Evolutionary conservation across 805 yeast genomes (phyloP), one percentile per base, ranked within the genome.

Genomic region (Monosporozyma aerobia): DNA sequence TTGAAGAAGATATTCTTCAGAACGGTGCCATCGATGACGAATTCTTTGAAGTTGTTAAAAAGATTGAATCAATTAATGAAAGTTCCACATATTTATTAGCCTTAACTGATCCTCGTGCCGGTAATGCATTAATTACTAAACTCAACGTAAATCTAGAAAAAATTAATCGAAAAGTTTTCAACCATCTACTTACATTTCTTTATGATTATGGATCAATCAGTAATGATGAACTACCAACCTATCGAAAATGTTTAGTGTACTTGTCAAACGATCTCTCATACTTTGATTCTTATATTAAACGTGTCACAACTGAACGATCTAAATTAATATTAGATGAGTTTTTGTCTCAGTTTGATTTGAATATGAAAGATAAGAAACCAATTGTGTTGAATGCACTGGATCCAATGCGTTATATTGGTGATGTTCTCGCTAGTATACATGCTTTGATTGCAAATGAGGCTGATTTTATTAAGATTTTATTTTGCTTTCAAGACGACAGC

Each of bases 371-470:
- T 33, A 48, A 49, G 13, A 69, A 70, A 52, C 86, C 90, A 0
- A 73, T 88, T 23, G 76, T 80, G 32, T 69, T 84, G 45, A 78
- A 84, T 8, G 83, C 87, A 0, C 85, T 85, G 64, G 96, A 92
- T 64, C 87, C 97, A 1, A 73, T 82, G 27, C 74, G 96, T 52
- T 90, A 83, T 57, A 73, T 88, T 16, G 95, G 97, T 27, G 97
- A 90, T 64, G 76, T 94, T 33, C 71, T 94, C 40, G 98, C 98
- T 0, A 87, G 86, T 72, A 77, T 90, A 1, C 97, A 94, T 64
- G 80, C 90, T 1, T 77, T 87, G 4, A 82, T 90, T 32, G 95
- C 90, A 3, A 87, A 88, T 68, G 99, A 94, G 67, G 77, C 82
- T 43, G 99, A 94, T 63, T 75, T 84, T 32, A 76, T 92, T 5